Evolutionary conservation across 768 basidiomycete genomes (phyloP), one percentile per base, ranked within the genome.

Genomic region (Pulveroboletus sp.): DNA sequence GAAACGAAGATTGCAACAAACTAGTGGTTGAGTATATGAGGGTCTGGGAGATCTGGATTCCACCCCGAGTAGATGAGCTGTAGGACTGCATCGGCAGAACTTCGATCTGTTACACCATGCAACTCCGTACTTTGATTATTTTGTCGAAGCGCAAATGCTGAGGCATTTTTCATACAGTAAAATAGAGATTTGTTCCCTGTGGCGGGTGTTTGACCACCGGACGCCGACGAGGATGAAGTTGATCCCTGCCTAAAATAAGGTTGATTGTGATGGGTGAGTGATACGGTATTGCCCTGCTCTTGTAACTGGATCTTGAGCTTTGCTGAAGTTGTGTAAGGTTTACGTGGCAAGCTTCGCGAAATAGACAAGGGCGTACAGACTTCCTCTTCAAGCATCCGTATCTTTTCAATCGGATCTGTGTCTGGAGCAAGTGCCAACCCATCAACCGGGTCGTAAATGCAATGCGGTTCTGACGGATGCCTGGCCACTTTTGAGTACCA

Each of bases 11-110:
- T 39, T 18, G 46, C 46, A n/a, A 73, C 83, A 50, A 57, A 91
- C 89, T 87, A 88, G 67, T 89, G 87, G 57, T 82, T 78, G 28
- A 92, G 73, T 14, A 81, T 75, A 18, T 77, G 68, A 24, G 86
- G 89, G 56, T 89, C 83, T 38, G 89, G 89, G 11, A 93, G 73
- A 59, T 93, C 89, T 26, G 88, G 78, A 68, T 91, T 87, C 89
- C 89, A 92, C 2, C 90, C 89, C 17, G 81, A 77, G 59, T 83
- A 81, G 11, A 90, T 71, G 36, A 93, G 67, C 42, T 85, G 81
- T 69, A 83, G 74, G 57, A 83, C 75, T 4, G 79, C 74, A 57
- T 84, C 80, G 2, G 77, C 60, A 33, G 66, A 70, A 38, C 70
- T 64, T 53, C 73, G 72, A 44, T 69, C 68, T 43, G 65, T 67